Base-by-base conservation (phyloP, 2,329 filamentous ascomycete genomes). In the Cordyceps sp. region DNA sequence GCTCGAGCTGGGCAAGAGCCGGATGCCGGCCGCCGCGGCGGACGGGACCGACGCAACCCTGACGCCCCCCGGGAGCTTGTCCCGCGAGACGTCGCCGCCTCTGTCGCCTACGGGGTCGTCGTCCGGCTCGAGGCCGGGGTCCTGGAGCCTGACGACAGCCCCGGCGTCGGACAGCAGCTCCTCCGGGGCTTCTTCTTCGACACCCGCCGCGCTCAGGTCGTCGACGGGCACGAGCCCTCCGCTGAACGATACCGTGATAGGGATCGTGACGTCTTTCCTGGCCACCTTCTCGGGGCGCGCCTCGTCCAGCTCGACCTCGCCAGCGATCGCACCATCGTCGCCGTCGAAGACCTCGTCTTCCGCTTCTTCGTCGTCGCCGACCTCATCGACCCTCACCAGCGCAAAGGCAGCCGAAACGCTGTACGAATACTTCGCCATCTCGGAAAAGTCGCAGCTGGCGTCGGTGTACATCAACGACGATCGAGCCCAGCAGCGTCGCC, bases 361-460 rank as follows among this genome's bases (percentile, higher is more conserved):
- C 10, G 20, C 23, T 6, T 22, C 27, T 6, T 24, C 35, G 5
- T 21, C 26, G 4, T 28, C 36, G 5, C 16, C 32, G 7, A 18
- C 31, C 2, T n/a, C 31, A n/a, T n/a, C n/a, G n/a, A n/a, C n/a
- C n/a, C n/a, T n/a, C n/a, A n/a, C n/a, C 8, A 29, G 28, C 25
- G 29, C 20, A 5, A 15, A 29, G n/a, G 16, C 20, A 10, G 18
- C 23, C 6, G 19, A 27, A 21, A 15, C 30, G 10, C 36, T 33
- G 14, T 27, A 33, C 10, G 37, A 19, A 6, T 22, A 32, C 2
- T 42, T 38, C 25, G 36, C 21, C 4, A 32, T 40, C 25, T 35
- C 32, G n/a, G 38, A 32, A 6, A 38, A 24, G 5, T 44, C 42
- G 1, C 33, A 40, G 23, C 28, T 45, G 4, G 42, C 36, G 2